phyloP scores from a whole-genome alignment of 2,329 filamentous ascomycete species.

The Dryadomyces quercivorus region DNA sequence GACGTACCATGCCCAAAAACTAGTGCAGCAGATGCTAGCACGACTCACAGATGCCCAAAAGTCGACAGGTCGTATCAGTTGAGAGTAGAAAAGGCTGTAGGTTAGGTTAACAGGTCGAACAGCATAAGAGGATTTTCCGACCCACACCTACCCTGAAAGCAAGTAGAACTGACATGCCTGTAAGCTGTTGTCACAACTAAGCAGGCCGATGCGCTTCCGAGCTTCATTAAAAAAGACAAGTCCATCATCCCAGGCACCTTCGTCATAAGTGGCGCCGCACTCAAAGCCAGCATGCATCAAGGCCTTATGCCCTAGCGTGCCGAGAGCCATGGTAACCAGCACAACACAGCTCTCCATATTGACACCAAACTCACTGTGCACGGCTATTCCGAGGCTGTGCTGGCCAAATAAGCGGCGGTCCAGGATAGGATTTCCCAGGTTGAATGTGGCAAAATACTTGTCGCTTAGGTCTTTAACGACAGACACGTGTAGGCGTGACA shows the following conservation, averaged over 20 bases:
- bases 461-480: slow-evolving; percentile 38
- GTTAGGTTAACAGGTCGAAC: neutral
- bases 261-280: neutral
- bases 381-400: slow-evolving; percentile 32
- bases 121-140: too few species aligned
- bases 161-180: slow-evolving; percentile 40
- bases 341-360: slow-evolving; percentile 39
- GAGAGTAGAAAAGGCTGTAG: slow-evolving; percentile 24
- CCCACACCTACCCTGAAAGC: slow-evolving; percentile 25
- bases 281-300: slow-evolving; percentile 34
- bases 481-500: slow-evolving; percentile 32
- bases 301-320: slow-evolving; percentile 34
- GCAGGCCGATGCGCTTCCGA: slow-evolving; percentile 31
- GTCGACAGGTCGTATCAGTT: slow-evolving; percentile 38
- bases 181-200: slow-evolving; percentile 22
- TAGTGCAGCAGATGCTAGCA: slow-evolving; percentile 35
- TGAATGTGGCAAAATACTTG: slow-evolving; percentile 41
- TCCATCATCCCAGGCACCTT: slow-evolving; percentile 17
- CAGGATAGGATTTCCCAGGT: slow-evolving; percentile 37
- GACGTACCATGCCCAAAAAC: slow-evolving; percentile 29
- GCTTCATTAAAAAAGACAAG: slow-evolving; percentile 42
- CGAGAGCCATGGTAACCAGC: slow-evolving; percentile 36
- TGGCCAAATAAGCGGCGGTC: slow-evolving; percentile 39
- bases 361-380: slow-evolving; percentile 36
- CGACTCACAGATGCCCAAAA: slow-evolving; percentile 40